Evolutionary conservation across 495 filamentous ascomycete genomes (phyloP).

Genomic region (Talaromyces ruber): DNA sequence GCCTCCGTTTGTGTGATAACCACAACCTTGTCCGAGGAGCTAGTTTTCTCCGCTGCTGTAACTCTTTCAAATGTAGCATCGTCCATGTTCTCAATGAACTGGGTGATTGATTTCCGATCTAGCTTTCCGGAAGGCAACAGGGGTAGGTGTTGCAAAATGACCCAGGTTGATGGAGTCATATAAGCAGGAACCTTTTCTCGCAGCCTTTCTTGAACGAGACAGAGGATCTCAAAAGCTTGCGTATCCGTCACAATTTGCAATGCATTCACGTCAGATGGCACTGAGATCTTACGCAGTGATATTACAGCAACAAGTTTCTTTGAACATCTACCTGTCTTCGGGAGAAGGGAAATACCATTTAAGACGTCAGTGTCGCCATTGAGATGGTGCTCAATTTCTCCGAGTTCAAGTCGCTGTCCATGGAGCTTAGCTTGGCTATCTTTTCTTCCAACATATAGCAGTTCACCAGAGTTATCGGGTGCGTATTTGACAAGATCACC

Average conservation of each 20-base stretch:
- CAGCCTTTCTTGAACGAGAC: slow-evolving; percentile 24
- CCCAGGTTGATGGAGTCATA: slow-evolving; percentile 36
- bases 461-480: slow-evolving; percentile 28
- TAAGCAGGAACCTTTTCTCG: slow-evolving; percentile 23
- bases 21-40: not conserved
- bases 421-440: slow-evolving; percentile 47
- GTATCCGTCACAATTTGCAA: slow-evolving; percentile 18
- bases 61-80: slow-evolving; percentile 8
- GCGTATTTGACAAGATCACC: slow-evolving; percentile 46
- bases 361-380: slow-evolving; percentile 22
- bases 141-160: slow-evolving; percentile 29
- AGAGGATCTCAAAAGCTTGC: slow-evolving; percentile 16
- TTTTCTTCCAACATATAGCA: slow-evolving; percentile 44
- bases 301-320: slow-evolving; percentile 32
- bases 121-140: slow-evolving; percentile 33
- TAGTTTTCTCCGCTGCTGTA: not conserved
- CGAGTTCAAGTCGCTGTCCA: slow-evolving; percentile 32
- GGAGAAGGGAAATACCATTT: slow-evolving; percentile 34
- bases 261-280: slow-evolving; percentile 14
- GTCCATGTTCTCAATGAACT: slow-evolving; percentile 9
- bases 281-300: slow-evolving; percentile 17
- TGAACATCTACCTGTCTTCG: slow-evolving; percentile 30
- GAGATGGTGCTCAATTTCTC: slow-evolving; percentile 29
- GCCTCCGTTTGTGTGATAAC: slow-evolving; percentile 10
- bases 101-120: slow-evolving; percentile 19